Evolutionary conservation across 2,329 filamentous ascomycete species (phyloP), one percentile per base, ranked within the genome.

Genomic region (Graphilbum ipis-grandicollis): DNA sequence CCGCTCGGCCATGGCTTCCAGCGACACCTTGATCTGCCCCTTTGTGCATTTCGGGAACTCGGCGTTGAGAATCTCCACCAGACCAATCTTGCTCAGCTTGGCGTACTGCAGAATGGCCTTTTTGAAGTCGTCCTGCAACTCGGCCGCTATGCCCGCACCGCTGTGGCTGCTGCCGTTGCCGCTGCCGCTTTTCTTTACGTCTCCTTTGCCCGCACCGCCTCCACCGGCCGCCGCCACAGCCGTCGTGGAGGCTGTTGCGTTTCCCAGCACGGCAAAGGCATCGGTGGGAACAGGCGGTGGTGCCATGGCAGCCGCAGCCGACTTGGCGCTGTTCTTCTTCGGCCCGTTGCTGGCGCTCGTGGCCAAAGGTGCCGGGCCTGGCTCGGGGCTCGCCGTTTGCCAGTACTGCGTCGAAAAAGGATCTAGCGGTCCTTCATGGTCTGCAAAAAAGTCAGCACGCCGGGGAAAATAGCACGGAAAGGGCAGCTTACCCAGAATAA

Each of bases 381-480:
- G 21, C 36, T 36, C 35, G 38, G 15, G 34, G 9, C 29, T 31
- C 2, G 34, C 59, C 2, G 57, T 44, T 22, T 63, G 57, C 90
- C 90, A 96, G 55, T 96, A 96, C 1, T 62, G 55, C 0, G 72
- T 73, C 0, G 83, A 86, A 51, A 88, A 92, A 0, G 90, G 90
- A 49, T 98, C 77, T 44, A 98, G 88, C 8, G 56, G 52, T 34
- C 54, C 53, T 34, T 56, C 75, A 56, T 53, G 58, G 28, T 66
- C 56, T 13, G 58, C 25, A n/a, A n/a, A n/a, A n/a, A n/a, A n/a
- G n/a, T n/a, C n/a, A n/a, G n/a, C n/a, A n/a, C n/a, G n/a, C n/a
- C n/a, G n/a, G n/a, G n/a, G n/a, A n/a, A n/a, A n/a, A n/a, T n/a
- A n/a, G n/a, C n/a, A n/a, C n/a, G n/a, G n/a, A n/a, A 12, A 28